phyloP scores from a whole-genome alignment of 2,329 filamentous ascomycete genomes.

The Botrytis squamosa region DNA sequence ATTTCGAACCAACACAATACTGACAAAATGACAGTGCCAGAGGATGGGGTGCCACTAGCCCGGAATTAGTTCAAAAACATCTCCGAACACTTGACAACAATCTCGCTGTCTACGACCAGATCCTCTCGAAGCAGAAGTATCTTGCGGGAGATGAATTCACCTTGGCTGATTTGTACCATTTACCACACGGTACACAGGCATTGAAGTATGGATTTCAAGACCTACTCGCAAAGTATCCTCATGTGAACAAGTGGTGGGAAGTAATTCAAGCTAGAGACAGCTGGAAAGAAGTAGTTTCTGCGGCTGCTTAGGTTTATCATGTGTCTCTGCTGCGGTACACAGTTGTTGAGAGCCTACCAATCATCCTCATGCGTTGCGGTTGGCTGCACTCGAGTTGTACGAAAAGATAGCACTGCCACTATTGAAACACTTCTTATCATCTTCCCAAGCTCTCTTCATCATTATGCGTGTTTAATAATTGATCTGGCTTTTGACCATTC shows the following conservation, averaged over 20 bases:
- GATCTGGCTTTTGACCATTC: neutral
- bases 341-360: neutral
- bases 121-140: conserved; percentile 30
- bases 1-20: neutral
- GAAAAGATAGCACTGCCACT: neutral
- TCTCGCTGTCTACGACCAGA: conserved; percentile 27
- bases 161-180: conserved; percentile 28
- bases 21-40: neutral
- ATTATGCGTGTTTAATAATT: neutral
- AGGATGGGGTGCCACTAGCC: neutral
- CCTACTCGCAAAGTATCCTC: conserved; percentile 17
- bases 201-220: conserved; percentile 15
- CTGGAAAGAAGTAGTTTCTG: conserved; percentile 19
- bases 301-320: neutral
- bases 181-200: conserved; percentile 24
- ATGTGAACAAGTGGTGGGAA: conserved; percentile 20
- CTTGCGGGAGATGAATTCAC: conserved; percentile 31
- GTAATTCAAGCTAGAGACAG: conserved; percentile 19
- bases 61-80: neutral
- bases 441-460: neutral
- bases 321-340: neutral
- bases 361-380: neutral
- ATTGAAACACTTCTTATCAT: neutral
- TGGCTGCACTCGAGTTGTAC: neutral
- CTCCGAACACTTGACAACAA: neutral